A percentile compares a stretch with the other conserved stretches of the same genome.
Conservation (phyloP, 208 protist species). For the Leishmania arabica region DNA sequence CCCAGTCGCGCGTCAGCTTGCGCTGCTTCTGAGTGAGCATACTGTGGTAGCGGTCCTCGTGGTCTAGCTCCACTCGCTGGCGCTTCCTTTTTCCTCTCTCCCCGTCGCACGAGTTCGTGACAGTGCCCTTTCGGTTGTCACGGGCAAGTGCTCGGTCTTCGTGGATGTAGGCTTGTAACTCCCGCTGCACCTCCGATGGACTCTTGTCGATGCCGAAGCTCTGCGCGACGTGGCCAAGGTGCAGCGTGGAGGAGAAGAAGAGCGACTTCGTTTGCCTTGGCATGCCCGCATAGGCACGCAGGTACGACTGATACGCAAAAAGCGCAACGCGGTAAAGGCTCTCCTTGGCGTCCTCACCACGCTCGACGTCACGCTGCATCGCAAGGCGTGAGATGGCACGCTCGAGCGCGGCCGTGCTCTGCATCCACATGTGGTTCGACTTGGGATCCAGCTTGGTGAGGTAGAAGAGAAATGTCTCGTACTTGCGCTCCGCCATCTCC, state of each 20-base stretch:
- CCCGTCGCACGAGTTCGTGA: constrained; percentile 18
- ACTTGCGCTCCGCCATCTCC: constrained; percentile 82
- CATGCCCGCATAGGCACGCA: constrained; percentile 96
- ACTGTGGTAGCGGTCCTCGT: constrained; percentile 78
- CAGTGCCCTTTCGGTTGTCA: constrained; percentile 55
- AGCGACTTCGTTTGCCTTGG: constrained; percentile 46
- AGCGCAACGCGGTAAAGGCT: constrained; percentile 95
- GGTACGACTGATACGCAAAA: constrained; percentile 98
- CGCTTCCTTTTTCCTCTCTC: constrained; percentile 38
- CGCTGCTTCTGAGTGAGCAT: constrained; percentile 82
- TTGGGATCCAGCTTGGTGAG: constrained; percentile 97
- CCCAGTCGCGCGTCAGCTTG: constrained; percentile 79
- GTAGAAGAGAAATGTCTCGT: constrained; percentile 87
- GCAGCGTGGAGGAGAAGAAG: constrained; percentile 89
- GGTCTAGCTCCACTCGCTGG: constrained; percentile 68
- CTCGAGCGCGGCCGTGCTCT: constrained; percentile 88
- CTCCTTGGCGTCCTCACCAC: constrained; percentile 62
- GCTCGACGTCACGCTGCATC: constrained; percentile 45
- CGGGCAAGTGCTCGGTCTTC: constrained; percentile 72
- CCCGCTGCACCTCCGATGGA: constrained; percentile 77
- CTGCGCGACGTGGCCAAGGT: constrained; percentile 94
- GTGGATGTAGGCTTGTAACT: constrained; percentile 58
- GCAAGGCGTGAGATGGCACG: constrained; percentile 93
- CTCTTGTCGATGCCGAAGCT: constrained; percentile 92
- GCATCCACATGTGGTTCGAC: constrained; percentile 94